phyloP scores from a whole-genome alignment of 345 rosid genomes.

The Dovyalis caffra region DNA sequence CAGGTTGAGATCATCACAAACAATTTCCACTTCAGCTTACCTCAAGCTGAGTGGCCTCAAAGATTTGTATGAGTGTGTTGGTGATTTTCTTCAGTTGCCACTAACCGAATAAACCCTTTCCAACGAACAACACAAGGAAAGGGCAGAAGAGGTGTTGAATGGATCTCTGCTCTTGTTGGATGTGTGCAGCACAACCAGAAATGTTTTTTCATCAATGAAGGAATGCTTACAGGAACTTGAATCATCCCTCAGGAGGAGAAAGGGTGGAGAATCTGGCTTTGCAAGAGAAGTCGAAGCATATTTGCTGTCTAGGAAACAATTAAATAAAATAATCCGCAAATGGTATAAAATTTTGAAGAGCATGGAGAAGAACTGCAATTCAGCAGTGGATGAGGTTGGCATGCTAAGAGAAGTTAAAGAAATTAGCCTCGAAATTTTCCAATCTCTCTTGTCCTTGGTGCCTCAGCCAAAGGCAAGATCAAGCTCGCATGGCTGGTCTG shows the following conservation, averaged over 20 bases:
- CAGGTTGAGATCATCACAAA: conserved; percentile 25
- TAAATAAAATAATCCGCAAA: neutral
- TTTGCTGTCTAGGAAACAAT: neutral
- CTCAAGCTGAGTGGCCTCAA: conserved; percentile 1
- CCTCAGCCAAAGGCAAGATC: neutral
- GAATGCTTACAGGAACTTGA: conserved; percentile 5
- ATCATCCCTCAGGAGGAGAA: conserved; percentile 9
- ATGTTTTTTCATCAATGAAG: conserved; percentile 12
- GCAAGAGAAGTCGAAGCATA: conserved; percentile 6
- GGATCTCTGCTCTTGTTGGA: conserved; percentile 11
- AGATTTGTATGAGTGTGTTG: neutral
- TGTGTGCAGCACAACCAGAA: neutral
- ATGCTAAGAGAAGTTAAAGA: neutral
- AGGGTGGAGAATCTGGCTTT: conserved; percentile 1
- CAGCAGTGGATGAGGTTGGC: neutral
- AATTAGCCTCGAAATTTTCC: neutral
- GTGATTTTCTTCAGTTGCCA: conserved; percentile 3
- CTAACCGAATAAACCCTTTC: neutral
- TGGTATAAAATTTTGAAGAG: conserved; percentile 4
- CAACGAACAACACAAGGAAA: neutral
- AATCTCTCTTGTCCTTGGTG: neutral
- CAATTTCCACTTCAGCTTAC: conserved; percentile 9
- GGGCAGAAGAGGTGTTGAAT: conserved; percentile 1
- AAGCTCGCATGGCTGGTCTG: neutral
- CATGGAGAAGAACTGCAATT: neutral